These are phyloP conservation scores for Pittosporum tobira DNA, from an alignment of 129 eudicot genomes.

Conservation along the genomic window DNA sequence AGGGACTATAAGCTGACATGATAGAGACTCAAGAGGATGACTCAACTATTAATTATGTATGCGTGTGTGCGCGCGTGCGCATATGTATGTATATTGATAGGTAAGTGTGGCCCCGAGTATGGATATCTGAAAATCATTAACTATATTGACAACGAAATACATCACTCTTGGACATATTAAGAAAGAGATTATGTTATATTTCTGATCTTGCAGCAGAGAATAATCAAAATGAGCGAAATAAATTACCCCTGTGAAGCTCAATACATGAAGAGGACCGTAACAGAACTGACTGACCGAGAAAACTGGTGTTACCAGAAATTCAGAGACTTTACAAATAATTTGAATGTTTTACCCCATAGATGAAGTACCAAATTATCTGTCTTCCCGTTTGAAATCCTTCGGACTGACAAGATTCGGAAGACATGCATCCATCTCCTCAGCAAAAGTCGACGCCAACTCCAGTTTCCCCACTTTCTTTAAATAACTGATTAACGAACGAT, in stretches of 20 bases:
- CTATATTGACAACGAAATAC: neutral
- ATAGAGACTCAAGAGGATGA: neutral
- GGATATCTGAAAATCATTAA: too few relatives aligned
- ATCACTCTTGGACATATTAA: neutral
- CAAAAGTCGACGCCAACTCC: conserved; percentile 47
- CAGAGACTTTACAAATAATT: neutral
- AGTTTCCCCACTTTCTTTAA: conserved; percentile 54
- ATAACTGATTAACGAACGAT: conserved; percentile 53
- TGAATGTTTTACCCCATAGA: neutral
- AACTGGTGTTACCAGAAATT: neutral
- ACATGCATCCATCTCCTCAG: conserved; percentile 57
- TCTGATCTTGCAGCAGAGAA: neutral
- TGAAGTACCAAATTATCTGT: conserved; percentile 20
- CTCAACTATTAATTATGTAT: too few relatives aligned
- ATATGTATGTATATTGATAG: too few relatives aligned
- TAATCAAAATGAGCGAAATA: neutral
- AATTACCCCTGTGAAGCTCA: conserved; percentile 2
- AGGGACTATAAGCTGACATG: too few relatives aligned
- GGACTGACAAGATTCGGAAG: conserved; percentile 48
- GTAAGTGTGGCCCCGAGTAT: too few relatives aligned
- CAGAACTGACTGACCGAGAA: neutral
- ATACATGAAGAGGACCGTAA: neutral
- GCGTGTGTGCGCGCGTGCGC: too few relatives aligned
- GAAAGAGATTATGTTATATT: neutral
- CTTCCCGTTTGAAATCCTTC: conserved; percentile 46